Evolutionary conservation across 1,139 yeast genomes (phyloP).

Genomic region (Hansenula anomala): DNA sequence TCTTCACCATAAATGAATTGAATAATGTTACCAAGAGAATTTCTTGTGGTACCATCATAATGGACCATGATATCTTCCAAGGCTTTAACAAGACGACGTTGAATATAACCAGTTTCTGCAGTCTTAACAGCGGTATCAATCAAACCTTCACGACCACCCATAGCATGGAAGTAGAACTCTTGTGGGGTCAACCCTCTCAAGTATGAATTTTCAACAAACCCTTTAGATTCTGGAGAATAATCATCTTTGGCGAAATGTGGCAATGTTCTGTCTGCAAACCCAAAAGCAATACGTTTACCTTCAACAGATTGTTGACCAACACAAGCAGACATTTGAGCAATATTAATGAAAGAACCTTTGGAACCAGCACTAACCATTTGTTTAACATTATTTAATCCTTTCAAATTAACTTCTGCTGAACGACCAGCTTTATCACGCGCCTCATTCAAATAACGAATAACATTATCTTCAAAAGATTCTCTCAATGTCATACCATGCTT

Average conservation of each 20-base stretch:
- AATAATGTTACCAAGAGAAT: constrained; percentile 92
- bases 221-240: constrained; percentile 96
- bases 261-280: constrained; percentile 90
- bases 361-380: constrained; percentile 99
- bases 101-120: constrained; percentile 98
- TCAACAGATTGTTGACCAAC: constrained; percentile 99
- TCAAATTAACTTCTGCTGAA: constrained; percentile 93
- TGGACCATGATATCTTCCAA: constrained; percentile 98
- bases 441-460: constrained; percentile 89
- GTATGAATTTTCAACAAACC: constrained; percentile 96
- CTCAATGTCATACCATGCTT: constrained; percentile 99
- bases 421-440: constrained; percentile 99
- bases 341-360: constrained; percentile 97
- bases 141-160: constrained; percentile 99
- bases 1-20: constrained; percentile 99
- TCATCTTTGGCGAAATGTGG: constrained; percentile 99
- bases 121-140: constrained; percentile 99
- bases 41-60: constrained; percentile 97
- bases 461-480: constrained; percentile 97
- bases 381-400: constrained; percentile 91
- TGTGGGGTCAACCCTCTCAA: constrained; percentile 97
- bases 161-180: constrained; percentile 98
- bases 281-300: constrained; percentile 98
- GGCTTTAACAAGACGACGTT: constrained; percentile 97
- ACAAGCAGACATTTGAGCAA: constrained; percentile 99